Evolutionary conservation across 768 basidiomycete species (phyloP).

Genomic region (Phlebiopsis flavidoalba): DNA sequence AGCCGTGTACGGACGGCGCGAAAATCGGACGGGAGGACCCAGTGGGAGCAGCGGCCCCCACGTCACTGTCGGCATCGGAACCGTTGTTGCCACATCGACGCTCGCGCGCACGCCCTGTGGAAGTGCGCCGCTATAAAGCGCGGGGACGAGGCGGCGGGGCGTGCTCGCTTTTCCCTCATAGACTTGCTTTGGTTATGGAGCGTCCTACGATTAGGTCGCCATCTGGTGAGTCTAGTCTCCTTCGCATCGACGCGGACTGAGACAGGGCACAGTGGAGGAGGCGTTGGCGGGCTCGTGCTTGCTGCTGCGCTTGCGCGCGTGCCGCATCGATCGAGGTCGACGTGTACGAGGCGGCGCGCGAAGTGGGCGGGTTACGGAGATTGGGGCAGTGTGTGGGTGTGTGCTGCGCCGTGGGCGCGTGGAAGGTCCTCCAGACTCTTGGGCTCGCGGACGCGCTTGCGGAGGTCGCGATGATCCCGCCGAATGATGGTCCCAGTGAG

Average conservation of each 20-base stretch:
- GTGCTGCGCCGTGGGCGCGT: slow-evolving; percentile 31
- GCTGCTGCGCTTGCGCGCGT: not conserved
- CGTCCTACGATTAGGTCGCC: slow-evolving; percentile 34
- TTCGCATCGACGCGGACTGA: not conserved
- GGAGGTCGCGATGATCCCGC: slow-evolving; percentile 19
- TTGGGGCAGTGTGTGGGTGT: slow-evolving; percentile 19
- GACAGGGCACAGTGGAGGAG: slow-evolving; percentile 19
- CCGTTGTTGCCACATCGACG: too few relatives aligned
- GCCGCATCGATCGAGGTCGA: slow-evolving; percentile 20
- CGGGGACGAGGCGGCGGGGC: too few relatives aligned
- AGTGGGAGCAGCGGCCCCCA: too few relatives aligned
- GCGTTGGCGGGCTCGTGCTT: slow-evolving; percentile 12
- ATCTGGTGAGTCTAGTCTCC: slow-evolving; percentile 41
- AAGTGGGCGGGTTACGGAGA: slow-evolving; percentile 18
- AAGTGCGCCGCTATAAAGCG: not conserved
- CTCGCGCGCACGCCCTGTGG: too few relatives aligned
- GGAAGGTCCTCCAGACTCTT: slow-evolving; percentile 21
- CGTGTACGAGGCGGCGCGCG: slow-evolving; percentile 29
- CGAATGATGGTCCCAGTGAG: slow-evolving; percentile 22
- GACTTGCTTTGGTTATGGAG: not conserved
- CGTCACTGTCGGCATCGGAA: too few relatives aligned
- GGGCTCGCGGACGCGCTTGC: slow-evolving; percentile 24
- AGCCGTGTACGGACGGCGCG: too few relatives aligned
- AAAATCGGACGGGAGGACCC: too few relatives aligned
- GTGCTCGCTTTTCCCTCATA: too few relatives aligned